Evolutionary conservation across 2,329 filamentous ascomycete species (phyloP).

Genomic region (Dryadomyces quercivorus): DNA sequence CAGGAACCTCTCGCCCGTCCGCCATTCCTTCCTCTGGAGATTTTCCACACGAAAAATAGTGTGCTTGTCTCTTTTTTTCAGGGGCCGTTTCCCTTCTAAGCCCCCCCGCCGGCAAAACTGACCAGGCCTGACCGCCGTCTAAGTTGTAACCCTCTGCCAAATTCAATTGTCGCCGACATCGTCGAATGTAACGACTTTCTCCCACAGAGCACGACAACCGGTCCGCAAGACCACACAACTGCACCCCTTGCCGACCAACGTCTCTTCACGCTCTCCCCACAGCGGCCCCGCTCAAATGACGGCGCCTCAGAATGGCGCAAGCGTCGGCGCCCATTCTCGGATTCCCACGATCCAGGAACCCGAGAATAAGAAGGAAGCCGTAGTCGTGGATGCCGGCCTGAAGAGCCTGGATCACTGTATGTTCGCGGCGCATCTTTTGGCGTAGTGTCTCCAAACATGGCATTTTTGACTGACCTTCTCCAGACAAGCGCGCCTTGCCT

Average conservation of each 20-base stretch:
- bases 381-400: slow-evolving; percentile 58
- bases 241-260: neutral
- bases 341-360: neutral
- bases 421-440: slow-evolving; percentile 14
- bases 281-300: neutral
- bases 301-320: neutral
- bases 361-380: neutral
- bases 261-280: neutral
- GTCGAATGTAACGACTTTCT: neutral
- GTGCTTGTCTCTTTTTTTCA: neutral
- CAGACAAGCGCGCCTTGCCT: slow-evolving; percentile 75
- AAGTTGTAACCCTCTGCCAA: neutral
- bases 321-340: neutral
- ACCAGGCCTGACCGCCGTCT: neutral
- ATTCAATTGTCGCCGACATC: neutral
- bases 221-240: neutral
- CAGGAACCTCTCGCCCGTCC: neutral
- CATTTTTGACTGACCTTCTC: neutral
- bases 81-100: neutral
- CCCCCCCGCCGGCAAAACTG: neutral
- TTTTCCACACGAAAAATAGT: neutral
- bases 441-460: too few species aligned
- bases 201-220: neutral
- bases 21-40: neutral
- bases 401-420: slow-evolving; percentile 68